Percentiles rank a stretch among this genome's conserved stretches.
phyloP scores from a whole-genome alignment of 2,329 filamentous ascomycete species.

The Penicillium paneum region DNA sequence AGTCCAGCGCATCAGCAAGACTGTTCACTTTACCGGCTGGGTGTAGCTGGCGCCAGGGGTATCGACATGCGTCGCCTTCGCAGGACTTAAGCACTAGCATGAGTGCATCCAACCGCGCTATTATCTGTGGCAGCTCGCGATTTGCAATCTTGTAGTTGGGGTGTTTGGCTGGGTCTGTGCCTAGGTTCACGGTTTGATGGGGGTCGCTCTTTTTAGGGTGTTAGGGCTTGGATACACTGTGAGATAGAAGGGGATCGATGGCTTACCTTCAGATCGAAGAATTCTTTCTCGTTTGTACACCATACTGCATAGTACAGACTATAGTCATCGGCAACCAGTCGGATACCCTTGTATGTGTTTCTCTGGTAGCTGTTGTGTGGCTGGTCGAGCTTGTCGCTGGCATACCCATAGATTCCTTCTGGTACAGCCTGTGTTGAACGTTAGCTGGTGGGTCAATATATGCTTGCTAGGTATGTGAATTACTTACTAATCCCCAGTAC shows the following conservation, averaged over 20 bases:
- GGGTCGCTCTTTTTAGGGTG: constrained; percentile 47
- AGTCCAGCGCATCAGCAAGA: constrained; percentile 51
- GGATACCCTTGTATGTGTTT: constrained; percentile 62
- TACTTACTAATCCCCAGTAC: constrained; percentile 50
- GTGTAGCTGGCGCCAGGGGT: constrained; percentile 58
- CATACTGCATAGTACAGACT: constrained; percentile 65
- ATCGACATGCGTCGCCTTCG: constrained; percentile 51
- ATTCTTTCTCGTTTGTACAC: constrained; percentile 66
- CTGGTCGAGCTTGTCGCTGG: constrained; percentile 18
- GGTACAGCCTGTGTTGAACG: constrained; percentile 19
- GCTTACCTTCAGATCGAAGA: constrained; percentile 59
- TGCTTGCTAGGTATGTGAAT: not conserved
- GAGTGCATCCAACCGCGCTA: constrained; percentile 56
- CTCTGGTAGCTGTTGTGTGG: constrained; percentile 30
- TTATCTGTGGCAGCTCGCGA: constrained; percentile 36
- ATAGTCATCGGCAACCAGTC: constrained; percentile 55
- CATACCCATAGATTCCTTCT: constrained; percentile 29
- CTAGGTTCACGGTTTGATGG: constrained; percentile 50
- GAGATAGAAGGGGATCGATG: not conserved
- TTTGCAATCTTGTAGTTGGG: constrained; percentile 16
- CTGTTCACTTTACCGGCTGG: constrained; percentile 52
- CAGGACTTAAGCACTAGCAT: constrained; percentile 62
- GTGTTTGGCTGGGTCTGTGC: constrained; percentile 19
- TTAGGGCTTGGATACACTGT: not conserved
- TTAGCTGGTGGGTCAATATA: not conserved